These are phyloP conservation scores for Lyophyllum shimeji DNA, from an alignment of 768 basidiomycete species.

Conservation along the genomic window DNA sequence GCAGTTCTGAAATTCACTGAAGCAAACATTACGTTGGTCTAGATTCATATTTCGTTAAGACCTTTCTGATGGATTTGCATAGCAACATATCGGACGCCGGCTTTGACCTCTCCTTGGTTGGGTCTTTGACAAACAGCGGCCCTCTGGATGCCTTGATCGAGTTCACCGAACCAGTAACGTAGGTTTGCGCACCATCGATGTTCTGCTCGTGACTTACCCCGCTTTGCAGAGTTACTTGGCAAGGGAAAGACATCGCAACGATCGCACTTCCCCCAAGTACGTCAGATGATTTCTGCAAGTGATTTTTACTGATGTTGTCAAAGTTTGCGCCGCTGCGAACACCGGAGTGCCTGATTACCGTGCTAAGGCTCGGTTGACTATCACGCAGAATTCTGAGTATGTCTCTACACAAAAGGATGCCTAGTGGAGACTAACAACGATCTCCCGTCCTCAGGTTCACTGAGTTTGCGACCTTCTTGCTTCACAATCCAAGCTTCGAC, in stretches of 20 bases:
- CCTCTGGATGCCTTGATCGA: constrained; percentile 70
- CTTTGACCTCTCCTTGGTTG: constrained; percentile 59
- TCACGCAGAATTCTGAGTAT: constrained; percentile 50
- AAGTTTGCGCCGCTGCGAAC: constrained; percentile 70
- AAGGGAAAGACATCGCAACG: constrained; percentile 60
- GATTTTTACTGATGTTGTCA: background rate
- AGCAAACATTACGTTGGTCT: constrained; percentile 57
- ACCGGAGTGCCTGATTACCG: constrained; percentile 63
- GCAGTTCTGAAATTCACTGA: constrained; percentile 52
- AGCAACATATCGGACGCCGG: constrained; percentile 59
- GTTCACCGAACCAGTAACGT: constrained; percentile 64
- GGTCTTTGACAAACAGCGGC: constrained; percentile 60
- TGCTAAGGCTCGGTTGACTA: constrained; percentile 51
- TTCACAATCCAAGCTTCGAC: constrained; percentile 62
- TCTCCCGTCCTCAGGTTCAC: constrained; percentile 47
- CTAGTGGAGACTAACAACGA: background rate
- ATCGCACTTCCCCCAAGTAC: constrained; percentile 61
- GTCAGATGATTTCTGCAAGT: constrained; percentile 8
- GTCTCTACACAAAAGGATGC: constrained; percentile 17
- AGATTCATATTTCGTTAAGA: background rate
- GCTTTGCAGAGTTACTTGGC: constrained; percentile 52
- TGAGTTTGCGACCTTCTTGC: constrained; percentile 59
- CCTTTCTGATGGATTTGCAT: background rate
- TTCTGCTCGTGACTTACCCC: background rate
- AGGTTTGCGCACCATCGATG: constrained; percentile 19